Conservation (phyloP, 257 asterid species). For the Cinchona pubescens region DNA sequence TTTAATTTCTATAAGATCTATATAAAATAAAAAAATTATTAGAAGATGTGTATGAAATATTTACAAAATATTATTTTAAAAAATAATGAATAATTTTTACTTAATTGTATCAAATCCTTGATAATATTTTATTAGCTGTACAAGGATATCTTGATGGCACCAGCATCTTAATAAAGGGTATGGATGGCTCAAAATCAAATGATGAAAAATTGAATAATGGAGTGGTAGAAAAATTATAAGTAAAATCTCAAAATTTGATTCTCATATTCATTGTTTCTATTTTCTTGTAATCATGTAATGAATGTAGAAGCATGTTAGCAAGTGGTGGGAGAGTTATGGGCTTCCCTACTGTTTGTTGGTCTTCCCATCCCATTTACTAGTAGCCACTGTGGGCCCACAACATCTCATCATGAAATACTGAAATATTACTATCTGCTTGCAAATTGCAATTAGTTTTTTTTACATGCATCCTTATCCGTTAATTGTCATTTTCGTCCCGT, state of each 20-base stretch:
- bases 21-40: too few species aligned
- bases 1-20: too few species aligned
- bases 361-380: not conserved
- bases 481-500: not conserved
- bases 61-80: too few species aligned
- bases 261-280: not conserved
- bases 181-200: not conserved
- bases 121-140: not conserved
- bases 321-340: constrained; percentile 26
- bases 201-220: not conserved
- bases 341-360: constrained; percentile 9
- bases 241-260: not conserved
- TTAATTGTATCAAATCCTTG: not conserved
- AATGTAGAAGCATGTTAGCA: constrained; percentile 18
- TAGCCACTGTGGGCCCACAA: not conserved
- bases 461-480: not conserved
- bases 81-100: too few species aligned
- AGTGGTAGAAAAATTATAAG: not conserved
- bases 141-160: not conserved
- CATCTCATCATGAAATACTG: not conserved
- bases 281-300: not conserved
- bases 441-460: not conserved
- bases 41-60: too few species aligned
- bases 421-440: not conserved
- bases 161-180: not conserved